Base-by-base conservation (phyloP, 257 asterid species). In the Solanum sitiens region DNA sequence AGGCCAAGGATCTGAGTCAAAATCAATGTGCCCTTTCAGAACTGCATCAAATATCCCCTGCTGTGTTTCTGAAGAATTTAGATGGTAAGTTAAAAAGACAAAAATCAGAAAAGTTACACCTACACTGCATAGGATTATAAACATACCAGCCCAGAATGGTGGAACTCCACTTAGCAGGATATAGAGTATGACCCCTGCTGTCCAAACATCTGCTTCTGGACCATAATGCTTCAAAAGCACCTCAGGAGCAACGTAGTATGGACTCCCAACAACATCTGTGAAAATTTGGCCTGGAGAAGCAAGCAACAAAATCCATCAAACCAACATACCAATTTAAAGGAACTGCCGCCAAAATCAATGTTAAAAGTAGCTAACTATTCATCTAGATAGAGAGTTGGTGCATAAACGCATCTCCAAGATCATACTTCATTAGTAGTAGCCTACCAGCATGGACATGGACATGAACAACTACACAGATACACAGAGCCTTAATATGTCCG, bases 221-320 rank as follows among this genome's bases (percentile, higher is more conserved):
- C 99, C 99, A 91, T 95, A 96, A 88, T 90, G 93, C 95, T 95
- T 95, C 93, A 91, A 74, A 74, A 96, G 98, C 82, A 96, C 98
- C 95, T 96, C 99, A 63, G 99, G 99, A 70, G 99, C 99, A 21
- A 96, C 98, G 77, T 96, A 96, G 85, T 96, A 96, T 30, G 99
- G 99, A 92, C 99, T 96, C 84, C 99, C 99, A 71, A 96, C 99
- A 73, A 96, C 98, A 90, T 96, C 99, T 10, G 94, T 93, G 92
- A 96, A 96, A 86, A 94, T 90, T 91, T 96, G 98, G 89, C 96
- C 99, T 96, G 95, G 84, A 86, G 83, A 50, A 80, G 68, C 68
- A 47, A 47, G 27, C 75, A 86, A 83, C 74, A 93, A 88, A 80
- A 27, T 63, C 76, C 77, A 5, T 39, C 15, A 7, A 77, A 77